Base-by-base conservation (phyloP, 2,329 filamentous ascomycete genomes). In the Bimuria novae-zelandiae region DNA sequence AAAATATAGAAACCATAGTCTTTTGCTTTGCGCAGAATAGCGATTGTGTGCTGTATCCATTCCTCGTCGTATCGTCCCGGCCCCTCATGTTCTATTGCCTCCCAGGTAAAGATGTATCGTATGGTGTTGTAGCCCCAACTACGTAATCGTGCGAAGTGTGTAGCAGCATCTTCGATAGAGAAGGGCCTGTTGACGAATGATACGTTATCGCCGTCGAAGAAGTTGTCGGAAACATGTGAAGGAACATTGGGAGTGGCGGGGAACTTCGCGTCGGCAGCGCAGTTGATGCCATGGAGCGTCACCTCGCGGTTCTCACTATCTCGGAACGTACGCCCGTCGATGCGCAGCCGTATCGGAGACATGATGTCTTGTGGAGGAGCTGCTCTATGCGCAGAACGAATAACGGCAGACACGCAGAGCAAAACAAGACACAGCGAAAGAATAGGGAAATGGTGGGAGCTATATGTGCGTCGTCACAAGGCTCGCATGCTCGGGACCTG, bases 101-200 rank as follows among this genome's bases (percentile, higher is more conserved):
- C 94, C 94, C 94, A 99, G 0, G 94, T 97, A 71, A 97, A 99
- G 63, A 99, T 81, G 75, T 99, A 99, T 69, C 94, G 85, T 62
- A 99, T 92, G 0, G 90, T 92, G 74, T 97, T 99, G 81, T 96
- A 99, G 12, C 94, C 94, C 80, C 88, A 96, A 66, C 89, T 87
- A 65, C 88, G 90, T 60, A 99, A 76, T 37, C 92, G 84, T 11
- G 89, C 84, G 73, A 99, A 97, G 73, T 99, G 94, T 14, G 84
- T 80, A 65, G 90, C 88, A 1, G 94, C 91, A 61, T 97, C 90
- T 44, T 90, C 85, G 42, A 90, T 82, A 3, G 88, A 80, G 63
- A 99, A 99, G 0, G 94, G 94, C 2, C 92, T 84, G 54, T 86
- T 84, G 61, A 93, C 89, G 68, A 99, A 99, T 19, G 89, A 92